A percentile compares a stretch with the other conserved stretches of the same genome.
Conservation (phyloP, 805 yeast species). For the Wickerhamomyces rabaulensis region DNA sequence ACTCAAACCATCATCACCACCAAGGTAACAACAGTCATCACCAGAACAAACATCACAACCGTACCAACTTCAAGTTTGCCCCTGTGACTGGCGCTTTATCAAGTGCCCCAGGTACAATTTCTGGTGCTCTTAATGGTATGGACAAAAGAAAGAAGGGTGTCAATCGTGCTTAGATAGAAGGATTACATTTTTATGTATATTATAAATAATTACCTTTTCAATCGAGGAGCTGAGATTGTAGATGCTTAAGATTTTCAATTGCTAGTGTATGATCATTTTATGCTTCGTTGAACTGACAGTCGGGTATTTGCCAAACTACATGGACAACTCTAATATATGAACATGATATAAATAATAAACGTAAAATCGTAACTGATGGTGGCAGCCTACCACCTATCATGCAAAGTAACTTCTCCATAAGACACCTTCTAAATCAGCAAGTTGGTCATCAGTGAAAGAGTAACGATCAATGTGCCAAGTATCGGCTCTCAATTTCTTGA, state of each 20-base stretch:
- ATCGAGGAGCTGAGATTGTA: not conserved
- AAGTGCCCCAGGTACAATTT: conserved; percentile 28
- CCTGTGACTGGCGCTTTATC: conserved; percentile 30
- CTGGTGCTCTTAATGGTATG: conserved; percentile 34
- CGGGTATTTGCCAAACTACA: no score
- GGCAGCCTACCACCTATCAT: conserved; percentile 31
- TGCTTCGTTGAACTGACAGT: no score
- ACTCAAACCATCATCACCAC: conserved; percentile 15
- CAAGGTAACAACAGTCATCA: conserved; percentile 14
- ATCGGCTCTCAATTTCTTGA: conserved; percentile 89
- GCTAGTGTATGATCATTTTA: no score
- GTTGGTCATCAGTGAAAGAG: conserved; percentile 69
- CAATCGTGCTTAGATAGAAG: conserved; percentile 14
- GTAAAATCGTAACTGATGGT: no score
- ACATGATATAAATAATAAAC: not conserved
- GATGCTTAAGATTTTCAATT: no score
- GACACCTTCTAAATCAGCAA: conserved; percentile 92
- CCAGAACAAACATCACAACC: conserved; percentile 24
- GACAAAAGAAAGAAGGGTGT: conserved; percentile 27
- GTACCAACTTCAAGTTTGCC: conserved; percentile 25
- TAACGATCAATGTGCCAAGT: conserved; percentile 91
- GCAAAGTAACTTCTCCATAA: conserved; percentile 90
- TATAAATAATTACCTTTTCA: not conserved
- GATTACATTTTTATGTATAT: not conserved
- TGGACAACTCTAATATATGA: not conserved